Percentiles rank a stretch among this genome's conserved stretches.
Evolutionary conservation across 495 filamentous ascomycete species (phyloP).

Genomic region (Podospora australis): DNA sequence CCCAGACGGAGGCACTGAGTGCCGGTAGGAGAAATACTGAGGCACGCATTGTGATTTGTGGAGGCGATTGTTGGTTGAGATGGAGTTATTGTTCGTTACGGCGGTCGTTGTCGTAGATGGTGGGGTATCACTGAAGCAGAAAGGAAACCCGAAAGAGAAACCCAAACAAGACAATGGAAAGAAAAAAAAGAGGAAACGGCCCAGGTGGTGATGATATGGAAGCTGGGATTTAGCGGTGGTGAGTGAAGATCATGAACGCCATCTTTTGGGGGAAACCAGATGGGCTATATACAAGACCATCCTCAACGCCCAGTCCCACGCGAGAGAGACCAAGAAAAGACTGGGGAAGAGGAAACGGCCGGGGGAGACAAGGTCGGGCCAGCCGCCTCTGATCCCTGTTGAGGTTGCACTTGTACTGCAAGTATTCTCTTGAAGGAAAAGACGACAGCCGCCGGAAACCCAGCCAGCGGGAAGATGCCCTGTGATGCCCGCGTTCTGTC

Average conservation of each 20-base stretch:
- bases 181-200: slow-evolving; percentile 28
- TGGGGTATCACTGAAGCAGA: slow-evolving; percentile 24
- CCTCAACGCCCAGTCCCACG: too few species aligned
- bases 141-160: slow-evolving; percentile 27
- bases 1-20: slow-evolving; percentile 39
- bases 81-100: slow-evolving; percentile 1
- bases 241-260: not conserved
- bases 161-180: slow-evolving; percentile 18
- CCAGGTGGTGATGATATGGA: slow-evolving; percentile 9
- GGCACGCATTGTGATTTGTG: slow-evolving; percentile 36
- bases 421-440: slow-evolving; percentile 10
- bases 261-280: slow-evolving; percentile 4
- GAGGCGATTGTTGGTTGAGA: slow-evolving; percentile 4
- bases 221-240: slow-evolving; percentile 6
- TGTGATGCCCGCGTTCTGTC: slow-evolving; percentile 1
- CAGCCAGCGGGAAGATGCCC: slow-evolving; percentile 8
- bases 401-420: slow-evolving; percentile 9
- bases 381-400: slow-evolving; percentile 6
- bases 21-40: slow-evolving; percentile 39
- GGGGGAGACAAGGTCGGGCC: not conserved
- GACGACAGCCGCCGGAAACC: slow-evolving; percentile 14
- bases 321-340: too few species aligned
- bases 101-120: slow-evolving; percentile 8
- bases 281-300: slow-evolving; percentile 15
- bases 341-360: not conserved